These are phyloP conservation scores for Aspergillus steynii DNA, from an alignment of 495 filamentous ascomycete genomes.

Conservation along the genomic window DNA sequence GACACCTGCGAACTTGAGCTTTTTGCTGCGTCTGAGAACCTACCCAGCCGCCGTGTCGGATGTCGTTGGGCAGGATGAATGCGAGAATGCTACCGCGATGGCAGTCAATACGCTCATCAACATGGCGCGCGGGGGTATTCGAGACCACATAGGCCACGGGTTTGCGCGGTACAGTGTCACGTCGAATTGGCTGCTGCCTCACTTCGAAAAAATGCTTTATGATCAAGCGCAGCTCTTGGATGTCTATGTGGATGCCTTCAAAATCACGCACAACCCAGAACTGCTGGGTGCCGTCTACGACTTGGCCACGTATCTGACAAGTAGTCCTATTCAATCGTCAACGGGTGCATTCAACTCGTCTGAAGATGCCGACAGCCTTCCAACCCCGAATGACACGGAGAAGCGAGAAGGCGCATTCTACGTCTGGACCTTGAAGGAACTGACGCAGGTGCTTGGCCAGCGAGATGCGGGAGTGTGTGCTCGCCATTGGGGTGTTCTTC, in stretches of 20 bases:
- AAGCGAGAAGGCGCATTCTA: conserved; percentile 96
- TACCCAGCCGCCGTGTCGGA: conserved; percentile 75
- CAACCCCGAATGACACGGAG: conserved; percentile 70
- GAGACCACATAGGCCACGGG: conserved; percentile 90
- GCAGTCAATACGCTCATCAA: conserved; percentile 75
- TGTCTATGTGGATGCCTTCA: conserved; percentile 86
- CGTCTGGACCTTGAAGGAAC: conserved; percentile 88
- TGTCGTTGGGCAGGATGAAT: conserved; percentile 81
- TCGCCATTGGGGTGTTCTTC: conserved; percentile 81
- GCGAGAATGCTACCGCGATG: conserved; percentile 74
- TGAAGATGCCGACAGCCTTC: conserved; percentile 90
- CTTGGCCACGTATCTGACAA: conserved; percentile 78
- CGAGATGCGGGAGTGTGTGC: conserved; percentile 74
- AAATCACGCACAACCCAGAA: conserved; percentile 67
- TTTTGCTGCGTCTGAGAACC: conserved; percentile 73
- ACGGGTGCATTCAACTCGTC: conserved; percentile 83
- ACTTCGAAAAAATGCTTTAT: conserved; percentile 98
- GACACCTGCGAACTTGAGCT: conserved; percentile 79
- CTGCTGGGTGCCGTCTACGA: conserved; percentile 81
- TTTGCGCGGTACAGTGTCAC: conserved; percentile 92
- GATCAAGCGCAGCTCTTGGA: conserved; percentile 89
- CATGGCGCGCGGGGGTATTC: conserved; percentile 84
- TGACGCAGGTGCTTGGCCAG: conserved; percentile 72
- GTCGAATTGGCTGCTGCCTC: conserved; percentile 84
- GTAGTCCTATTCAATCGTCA: conserved; percentile 58